A percentile compares a stretch with the other conserved stretches of the same genome.
Evolutionary conservation across 73 alveolate genomes (phyloP).

Genomic region (Stentor coeruleus): DNA sequence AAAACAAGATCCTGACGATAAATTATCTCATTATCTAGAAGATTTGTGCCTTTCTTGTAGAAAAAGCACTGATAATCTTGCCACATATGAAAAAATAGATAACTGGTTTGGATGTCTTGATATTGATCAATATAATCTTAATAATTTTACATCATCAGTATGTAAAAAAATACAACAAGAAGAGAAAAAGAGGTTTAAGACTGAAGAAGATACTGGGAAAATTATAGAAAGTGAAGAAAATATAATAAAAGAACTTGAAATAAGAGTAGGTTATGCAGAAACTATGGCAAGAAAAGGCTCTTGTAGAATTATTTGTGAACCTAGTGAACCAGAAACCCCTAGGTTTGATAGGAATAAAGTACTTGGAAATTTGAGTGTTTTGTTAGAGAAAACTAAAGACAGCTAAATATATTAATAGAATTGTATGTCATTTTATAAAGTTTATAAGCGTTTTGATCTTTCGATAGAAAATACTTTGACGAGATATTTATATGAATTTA

Average conservation of each 20-base stretch:
- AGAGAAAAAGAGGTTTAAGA: neutral
- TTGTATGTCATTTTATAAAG: neutral
- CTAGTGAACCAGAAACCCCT: neutral
- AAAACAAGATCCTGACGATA: neutral
- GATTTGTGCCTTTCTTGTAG: constrained; percentile 7
- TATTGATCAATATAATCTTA: too few relatives aligned
- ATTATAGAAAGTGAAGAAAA: neutral
- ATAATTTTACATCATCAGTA: neutral
- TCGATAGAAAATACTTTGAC: too few relatives aligned
- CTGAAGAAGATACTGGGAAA: neutral
- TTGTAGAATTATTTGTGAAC: neutral
- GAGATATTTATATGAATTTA: too few relatives aligned
- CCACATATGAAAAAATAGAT: neutral
- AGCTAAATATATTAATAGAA: neutral
- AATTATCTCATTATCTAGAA: constrained; percentile 5
- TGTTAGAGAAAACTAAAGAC: neutral
- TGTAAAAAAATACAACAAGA: neutral
- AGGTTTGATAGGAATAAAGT: too few relatives aligned
- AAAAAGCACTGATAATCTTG: neutral
- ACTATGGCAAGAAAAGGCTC: neutral
- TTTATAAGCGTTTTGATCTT: neutral
- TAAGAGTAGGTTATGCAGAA: neutral
- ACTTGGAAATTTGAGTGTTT: neutral
- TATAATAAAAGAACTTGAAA: neutral
- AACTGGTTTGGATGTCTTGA: neutral